Base-by-base conservation (phyloP, 768 basidiomycete species). In the Suillus americanus region DNA sequence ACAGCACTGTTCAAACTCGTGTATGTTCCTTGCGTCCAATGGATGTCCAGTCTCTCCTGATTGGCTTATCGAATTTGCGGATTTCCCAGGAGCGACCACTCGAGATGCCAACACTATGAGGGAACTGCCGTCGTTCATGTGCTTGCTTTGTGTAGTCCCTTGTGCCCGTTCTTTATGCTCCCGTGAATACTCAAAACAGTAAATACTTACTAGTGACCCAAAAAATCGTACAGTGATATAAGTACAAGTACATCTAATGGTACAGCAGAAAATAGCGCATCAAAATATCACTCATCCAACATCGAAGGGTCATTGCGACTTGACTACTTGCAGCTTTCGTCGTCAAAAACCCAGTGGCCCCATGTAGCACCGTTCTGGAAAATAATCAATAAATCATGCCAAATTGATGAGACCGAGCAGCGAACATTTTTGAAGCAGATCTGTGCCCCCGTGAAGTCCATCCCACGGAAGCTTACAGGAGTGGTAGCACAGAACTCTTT, bases 401-500 rank as follows among this genome's bases (percentile, higher is more conserved):
- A 23, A 20, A 23, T 41, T 8, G 12, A 23, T 30, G 45, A 1
- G 3, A 53, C 41, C 37, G 23, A 45, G 37, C 8, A 35, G 65
- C 73, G 55, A 45, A 74, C 73, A 3, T 23, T 30, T 59, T 70
- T 65, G 57, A 65, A 71, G 37, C 73, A 77, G 53, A 66, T 59
- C 3, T 73, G 50, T 0, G 75, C 70, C 20, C 71, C 69, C 0
- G 48, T 23, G 46, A 75, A 77, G 25, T 71, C 69, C 63, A 75
- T 57, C 7, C 68, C 67, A 14, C 12, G 64, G 63, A 77, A 75
- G n/a, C 40, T 61, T 1, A 61, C 70, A 0, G 76, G 76, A 2
- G 76, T 78, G 10, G 75, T 76, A 20, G 77, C 72, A 60, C 77
- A 78, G 55, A 78, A 73, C 55, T 71, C 69, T 12, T 67, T 66